A percentile compares a stretch with the other conserved stretches of the same genome.
phyloP scores from a whole-genome alignment of 2,329 filamentous ascomycete genomes.

The Epicoccum sorghinum region DNA sequence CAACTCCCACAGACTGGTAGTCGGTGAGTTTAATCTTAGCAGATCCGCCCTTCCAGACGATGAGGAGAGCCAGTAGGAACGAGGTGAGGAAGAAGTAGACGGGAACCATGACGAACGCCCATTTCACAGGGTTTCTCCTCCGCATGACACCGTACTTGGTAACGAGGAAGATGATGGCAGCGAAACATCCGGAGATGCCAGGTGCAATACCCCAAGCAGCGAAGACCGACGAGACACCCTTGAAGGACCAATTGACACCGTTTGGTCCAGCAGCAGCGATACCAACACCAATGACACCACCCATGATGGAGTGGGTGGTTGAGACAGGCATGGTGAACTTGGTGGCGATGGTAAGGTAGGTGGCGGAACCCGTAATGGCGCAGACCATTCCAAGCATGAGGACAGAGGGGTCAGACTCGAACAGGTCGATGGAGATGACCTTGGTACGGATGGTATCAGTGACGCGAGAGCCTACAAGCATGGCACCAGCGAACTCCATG shows the following conservation, averaged over 20 bases:
- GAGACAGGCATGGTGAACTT: slow-evolving; percentile 60
- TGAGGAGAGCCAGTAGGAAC: slow-evolving; percentile 56
- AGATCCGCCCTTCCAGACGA: slow-evolving; percentile 55
- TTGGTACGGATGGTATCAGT: slow-evolving; percentile 57
- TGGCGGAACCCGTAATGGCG: slow-evolving; percentile 57
- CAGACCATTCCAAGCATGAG: slow-evolving; percentile 63
- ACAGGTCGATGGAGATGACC: slow-evolving; percentile 55
- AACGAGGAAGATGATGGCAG: slow-evolving; percentile 60
- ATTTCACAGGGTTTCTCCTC: slow-evolving; percentile 59
- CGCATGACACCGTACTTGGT: slow-evolving; percentile 65
- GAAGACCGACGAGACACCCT: slow-evolving; percentile 63
- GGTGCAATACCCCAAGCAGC: slow-evolving; percentile 68
- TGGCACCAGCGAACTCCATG: slow-evolving; percentile 55
- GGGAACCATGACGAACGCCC: slow-evolving; percentile 57
- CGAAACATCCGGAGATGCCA: slow-evolving; percentile 60
- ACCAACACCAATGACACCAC: slow-evolving; percentile 53
- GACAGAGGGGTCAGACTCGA: slow-evolving; percentile 53
- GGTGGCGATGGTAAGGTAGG: slow-evolving; percentile 61
- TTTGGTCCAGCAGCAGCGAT: slow-evolving; percentile 59
- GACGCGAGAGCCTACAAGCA: slow-evolving; percentile 49
- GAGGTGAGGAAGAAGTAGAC: slow-evolving; percentile 64
- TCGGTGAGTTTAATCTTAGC: slow-evolving; percentile 56
- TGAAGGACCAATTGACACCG: slow-evolving; percentile 63
- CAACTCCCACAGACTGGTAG: slow-evolving; percentile 59
- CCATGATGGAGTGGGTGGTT: slow-evolving; percentile 58